phyloP scores from a whole-genome alignment of 805 yeast species.

The Kodamaea sagamina region DNA sequence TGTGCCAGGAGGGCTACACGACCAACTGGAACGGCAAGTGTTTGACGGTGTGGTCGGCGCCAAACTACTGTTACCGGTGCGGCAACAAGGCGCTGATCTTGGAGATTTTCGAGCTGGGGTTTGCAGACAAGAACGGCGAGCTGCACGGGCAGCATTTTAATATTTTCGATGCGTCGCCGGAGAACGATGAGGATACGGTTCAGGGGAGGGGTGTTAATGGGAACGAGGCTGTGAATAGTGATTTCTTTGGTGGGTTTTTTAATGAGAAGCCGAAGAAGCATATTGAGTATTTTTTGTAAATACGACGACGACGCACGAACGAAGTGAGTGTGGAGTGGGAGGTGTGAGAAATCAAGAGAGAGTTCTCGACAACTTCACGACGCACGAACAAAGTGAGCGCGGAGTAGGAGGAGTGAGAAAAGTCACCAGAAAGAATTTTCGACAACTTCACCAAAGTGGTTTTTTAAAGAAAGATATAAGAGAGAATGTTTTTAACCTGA shows the following conservation, averaged over 20 bases:
- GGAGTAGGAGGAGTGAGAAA: too few relatives aligned
- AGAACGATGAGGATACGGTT: slow-evolving; percentile 64
- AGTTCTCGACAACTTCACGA: too few relatives aligned
- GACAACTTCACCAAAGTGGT: too few relatives aligned
- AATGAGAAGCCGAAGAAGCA: slow-evolving; percentile 34
- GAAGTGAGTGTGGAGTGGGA: too few relatives aligned
- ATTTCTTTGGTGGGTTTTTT: slow-evolving; percentile 30
- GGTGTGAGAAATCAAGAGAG: too few relatives aligned
- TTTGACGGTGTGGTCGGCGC: slow-evolving; percentile 98
- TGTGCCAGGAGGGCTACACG: slow-evolving; percentile 95
- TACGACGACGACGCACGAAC: too few relatives aligned
- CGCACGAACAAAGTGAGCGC: too few relatives aligned
- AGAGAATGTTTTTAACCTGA: too few relatives aligned
- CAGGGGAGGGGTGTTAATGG: slow-evolving; percentile 45
- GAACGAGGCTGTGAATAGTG: slow-evolving; percentile 17
- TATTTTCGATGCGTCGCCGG: slow-evolving; percentile 97
- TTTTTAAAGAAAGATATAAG: too few relatives aligned
- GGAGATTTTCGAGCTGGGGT: slow-evolving; percentile 64
- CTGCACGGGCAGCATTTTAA: slow-evolving; percentile 71
- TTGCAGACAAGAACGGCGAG: slow-evolving; percentile 24
- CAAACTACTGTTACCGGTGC: slow-evolving; percentile 95
- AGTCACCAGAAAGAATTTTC: too few relatives aligned
- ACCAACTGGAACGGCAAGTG: slow-evolving; percentile 87
- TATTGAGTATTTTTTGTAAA: slow-evolving; percentile 56
- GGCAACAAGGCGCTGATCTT: slow-evolving; percentile 98